Base-by-base conservation (phyloP, 805 yeast genomes). In the Wickerhamiella nectarea region DNA sequence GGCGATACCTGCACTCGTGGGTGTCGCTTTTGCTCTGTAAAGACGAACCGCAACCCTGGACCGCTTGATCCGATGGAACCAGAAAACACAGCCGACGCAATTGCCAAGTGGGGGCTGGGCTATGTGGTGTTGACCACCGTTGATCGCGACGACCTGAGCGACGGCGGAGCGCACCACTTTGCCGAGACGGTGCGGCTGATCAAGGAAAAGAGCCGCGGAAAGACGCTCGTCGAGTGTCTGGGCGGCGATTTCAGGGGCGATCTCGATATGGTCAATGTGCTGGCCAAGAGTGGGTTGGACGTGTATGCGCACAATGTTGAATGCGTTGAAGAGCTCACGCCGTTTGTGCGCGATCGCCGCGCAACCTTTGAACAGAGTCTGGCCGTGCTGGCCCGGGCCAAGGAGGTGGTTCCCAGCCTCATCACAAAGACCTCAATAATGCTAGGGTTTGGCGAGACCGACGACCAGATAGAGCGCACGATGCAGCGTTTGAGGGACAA, bases 1-100 rank as follows among this genome's bases (percentile, higher is more conserved):
- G 99, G 99, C 49, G 99, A 91, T 56, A 91, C 98, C 0, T 91
- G 99, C 65, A 91, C 99, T 1, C 73, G 99, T 65, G 99, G 99
- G n/a, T 91, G 99, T 60, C 71, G 99, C 50, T 91, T 91, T 65
- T 91, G 99, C 61, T 83, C 95, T 1, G 98, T 91, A 38, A 91
- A 91, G 62, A 91, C 99, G 1, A 78, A 78, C 60, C 72, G 98
- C 56, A 66, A 66, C 1, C 99, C 99, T 1, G 76, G 79, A 1
- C 76, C 86, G 8, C 80, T 94, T 6, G 99, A 91, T 65, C 95
- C 96, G 17, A 76, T 72, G 69, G 99, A 91, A 62, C 99, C 99
- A 1, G 95, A 84, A 58, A 85, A 91, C 56, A 93, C 98, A 0
- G 97, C 97, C 0, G 95, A 83, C 54, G 98, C 98, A 24, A 86